Percentiles rank a stretch among this genome's conserved stretches.
Conservation (phyloP, 257 asterid genomes). For the Coffea canephora region DNA sequence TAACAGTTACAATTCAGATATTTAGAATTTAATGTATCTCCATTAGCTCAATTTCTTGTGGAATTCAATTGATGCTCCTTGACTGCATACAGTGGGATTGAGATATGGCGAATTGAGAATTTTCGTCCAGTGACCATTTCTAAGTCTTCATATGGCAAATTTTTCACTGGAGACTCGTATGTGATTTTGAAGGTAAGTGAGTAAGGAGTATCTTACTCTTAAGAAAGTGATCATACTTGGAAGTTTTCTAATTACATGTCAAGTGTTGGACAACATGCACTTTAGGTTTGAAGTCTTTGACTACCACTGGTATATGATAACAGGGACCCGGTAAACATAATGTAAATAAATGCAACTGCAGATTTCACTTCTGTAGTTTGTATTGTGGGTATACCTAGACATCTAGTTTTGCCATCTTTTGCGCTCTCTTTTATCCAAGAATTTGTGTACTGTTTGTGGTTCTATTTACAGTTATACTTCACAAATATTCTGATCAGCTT, state of each 20-base stretch:
- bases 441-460: not conserved
- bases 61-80: conserved; percentile 42
- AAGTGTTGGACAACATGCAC: not conserved
- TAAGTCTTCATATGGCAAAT: conserved; percentile 73
- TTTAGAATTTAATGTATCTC: conserved; percentile 8
- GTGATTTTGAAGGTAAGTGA: conserved; percentile 71
- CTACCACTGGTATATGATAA: not conserved
- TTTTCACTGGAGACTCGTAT: conserved; percentile 84
- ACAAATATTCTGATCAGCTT: not conserved
- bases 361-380: not conserved
- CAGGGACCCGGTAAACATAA: not conserved
- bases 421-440: not conserved
- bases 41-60: conserved; percentile 18
- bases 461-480: not conserved
- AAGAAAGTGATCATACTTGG: not conserved
- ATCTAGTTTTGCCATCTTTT: not conserved
- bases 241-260: not conserved
- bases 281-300: not conserved
- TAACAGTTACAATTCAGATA: conserved; percentile 2
- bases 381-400: not conserved
- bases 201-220: not conserved
- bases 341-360: not conserved
- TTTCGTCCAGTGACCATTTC: conserved; percentile 65
- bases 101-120: conserved; percentile 92
- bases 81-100: conserved; percentile 71